Percentiles rank a stretch among this genome's conserved stretches.
Evolutionary conservation across 1,284 basidiomycete genomes (phyloP).

Genomic region (Cutaneotrichosporon cavernicola): DNA sequence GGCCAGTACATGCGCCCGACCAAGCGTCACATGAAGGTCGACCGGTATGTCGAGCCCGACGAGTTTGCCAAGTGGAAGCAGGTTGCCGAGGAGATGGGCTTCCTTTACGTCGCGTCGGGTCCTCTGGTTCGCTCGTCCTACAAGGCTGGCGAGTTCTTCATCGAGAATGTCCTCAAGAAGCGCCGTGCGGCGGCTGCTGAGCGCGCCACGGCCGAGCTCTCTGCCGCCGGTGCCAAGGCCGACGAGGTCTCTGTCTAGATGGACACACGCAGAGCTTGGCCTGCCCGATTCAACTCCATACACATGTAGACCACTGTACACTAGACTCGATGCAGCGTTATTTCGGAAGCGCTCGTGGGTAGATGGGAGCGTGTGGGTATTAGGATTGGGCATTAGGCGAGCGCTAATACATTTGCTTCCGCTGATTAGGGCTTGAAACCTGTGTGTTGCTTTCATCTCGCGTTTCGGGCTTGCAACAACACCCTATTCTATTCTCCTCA

Average conservation of each 20-base stretch:
- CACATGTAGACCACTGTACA: constrained; percentile 1
- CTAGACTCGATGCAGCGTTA: constrained; percentile 1
- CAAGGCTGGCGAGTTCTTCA: constrained; percentile 92
- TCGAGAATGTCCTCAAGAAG: constrained; percentile 74
- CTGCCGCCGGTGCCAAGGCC: constrained; percentile 20
- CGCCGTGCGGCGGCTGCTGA: constrained; percentile 43
- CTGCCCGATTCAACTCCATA: not conserved
- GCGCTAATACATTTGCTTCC: constrained; percentile 9
- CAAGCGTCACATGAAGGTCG: constrained; percentile 98
- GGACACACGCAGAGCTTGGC: not conserved
- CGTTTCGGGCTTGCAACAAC: not conserved
- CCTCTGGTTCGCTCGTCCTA: constrained; percentile 95
- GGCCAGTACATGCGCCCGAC: constrained; percentile 99
- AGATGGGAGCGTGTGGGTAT: not conserved
- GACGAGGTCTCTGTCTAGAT: constrained; percentile 1
- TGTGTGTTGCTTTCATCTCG: not conserved
- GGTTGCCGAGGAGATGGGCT: constrained; percentile 87
- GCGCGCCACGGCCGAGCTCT: constrained; percentile 38
- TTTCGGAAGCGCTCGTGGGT: no score
- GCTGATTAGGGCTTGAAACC: not conserved
- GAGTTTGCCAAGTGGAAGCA: constrained; percentile 92
- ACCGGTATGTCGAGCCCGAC: constrained; percentile 87
- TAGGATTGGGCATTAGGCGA: not conserved
- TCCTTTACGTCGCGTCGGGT: constrained; percentile 95
- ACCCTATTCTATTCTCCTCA: not conserved